Evolutionary conservation across 1,284 basidiomycete species (phyloP), one percentile per base, ranked within the genome.

Genomic region (Leccinum colubrinum): DNA sequence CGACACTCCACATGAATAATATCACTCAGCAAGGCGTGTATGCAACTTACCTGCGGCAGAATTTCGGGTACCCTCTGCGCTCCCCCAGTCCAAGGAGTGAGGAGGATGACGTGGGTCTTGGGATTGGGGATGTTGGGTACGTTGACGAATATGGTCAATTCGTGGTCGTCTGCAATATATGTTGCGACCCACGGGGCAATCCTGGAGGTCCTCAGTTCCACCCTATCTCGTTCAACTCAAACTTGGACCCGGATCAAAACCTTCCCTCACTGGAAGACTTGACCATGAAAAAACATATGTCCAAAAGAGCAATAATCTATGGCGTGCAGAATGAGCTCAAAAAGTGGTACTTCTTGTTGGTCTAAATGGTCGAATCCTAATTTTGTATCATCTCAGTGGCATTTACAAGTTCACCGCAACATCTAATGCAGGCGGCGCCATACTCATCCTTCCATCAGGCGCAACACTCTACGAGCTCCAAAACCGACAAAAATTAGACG

Each of bases 111-210:
- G 27, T 0, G 0, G 64, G 64, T 1, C 48, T 63, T 5, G 57
- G 33, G 30, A 65, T 65, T 5, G 64, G 64, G 11, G 64, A 65
- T n/a, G 59, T 65, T 8, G 64, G 64, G 11, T 39, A 56, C 35
- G 46, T 65, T 11, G 22, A 57, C 37, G 2, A 30, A 2, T 20
- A 57, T 15, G 64, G 64, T 5, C 27, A 25, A 41, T 65, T 65
- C 11, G 25, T 8, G 3, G 50, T 55, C 60, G 50, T 65, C 12
- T 65, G 59, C 35, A 41, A 41, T 8, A n/a, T 41, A 66, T 66
- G 1, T 66, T 22, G 0, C 20, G 2, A 17, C 6, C 20, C 46
- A 22, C 17, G n/a, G 15, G 20, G 20, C 20, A 20, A 20, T 25
- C 1, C 41, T 41, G 4, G 0, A 9, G 41, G 41, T 41, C 41